phyloP scores from a whole-genome alignment of 805 yeast species.

The Teunomyces kruisii region DNA sequence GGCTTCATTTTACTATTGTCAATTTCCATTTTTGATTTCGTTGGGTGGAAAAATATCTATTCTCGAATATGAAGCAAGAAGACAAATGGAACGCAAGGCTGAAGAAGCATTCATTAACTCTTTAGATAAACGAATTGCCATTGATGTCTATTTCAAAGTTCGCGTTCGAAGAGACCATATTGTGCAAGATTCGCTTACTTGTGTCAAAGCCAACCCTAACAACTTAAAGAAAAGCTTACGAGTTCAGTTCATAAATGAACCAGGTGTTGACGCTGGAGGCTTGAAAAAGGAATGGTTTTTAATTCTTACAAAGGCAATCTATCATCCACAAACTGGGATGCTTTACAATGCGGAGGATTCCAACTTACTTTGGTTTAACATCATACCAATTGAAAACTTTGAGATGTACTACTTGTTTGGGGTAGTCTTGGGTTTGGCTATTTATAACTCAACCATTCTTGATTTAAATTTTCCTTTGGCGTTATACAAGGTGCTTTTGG shows the following conservation, averaged over 20 bases:
- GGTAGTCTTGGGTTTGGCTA: slow-evolving; percentile 83
- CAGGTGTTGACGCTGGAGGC: slow-evolving; percentile 96
- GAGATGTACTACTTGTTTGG: slow-evolving; percentile 80
- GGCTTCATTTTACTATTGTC: slow-evolving; percentile 63
- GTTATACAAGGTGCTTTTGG: slow-evolving; percentile 71
- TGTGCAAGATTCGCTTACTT: slow-evolving; percentile 71
- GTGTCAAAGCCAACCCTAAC: slow-evolving; percentile 51
- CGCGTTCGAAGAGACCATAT: slow-evolving; percentile 66
- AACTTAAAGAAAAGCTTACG: slow-evolving; percentile 73
- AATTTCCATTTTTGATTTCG: slow-evolving; percentile 78
- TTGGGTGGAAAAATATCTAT: slow-evolving; percentile 80
- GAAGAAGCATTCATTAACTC: slow-evolving; percentile 86
- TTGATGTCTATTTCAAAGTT: slow-evolving; percentile 69
- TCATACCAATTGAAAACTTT: slow-evolving; percentile 39
- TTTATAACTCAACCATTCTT: slow-evolving; percentile 83
- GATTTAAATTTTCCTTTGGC: slow-evolving; percentile 78
- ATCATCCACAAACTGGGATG: slow-evolving; percentile 67
- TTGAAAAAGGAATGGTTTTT: slow-evolving; percentile 92
- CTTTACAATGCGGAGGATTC: slow-evolving; percentile 69
- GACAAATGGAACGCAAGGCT: slow-evolving; percentile 82
- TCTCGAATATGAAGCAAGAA: slow-evolving; percentile 75
- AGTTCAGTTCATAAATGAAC: slow-evolving; percentile 82
- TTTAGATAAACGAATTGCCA: slow-evolving; percentile 55
- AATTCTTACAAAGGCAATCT: slow-evolving; percentile 65
- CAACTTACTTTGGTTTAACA: slow-evolving; percentile 71